Conservation (phyloP, 2,329 filamentous ascomycete species). For the Epicoccum nigrum region DNA sequence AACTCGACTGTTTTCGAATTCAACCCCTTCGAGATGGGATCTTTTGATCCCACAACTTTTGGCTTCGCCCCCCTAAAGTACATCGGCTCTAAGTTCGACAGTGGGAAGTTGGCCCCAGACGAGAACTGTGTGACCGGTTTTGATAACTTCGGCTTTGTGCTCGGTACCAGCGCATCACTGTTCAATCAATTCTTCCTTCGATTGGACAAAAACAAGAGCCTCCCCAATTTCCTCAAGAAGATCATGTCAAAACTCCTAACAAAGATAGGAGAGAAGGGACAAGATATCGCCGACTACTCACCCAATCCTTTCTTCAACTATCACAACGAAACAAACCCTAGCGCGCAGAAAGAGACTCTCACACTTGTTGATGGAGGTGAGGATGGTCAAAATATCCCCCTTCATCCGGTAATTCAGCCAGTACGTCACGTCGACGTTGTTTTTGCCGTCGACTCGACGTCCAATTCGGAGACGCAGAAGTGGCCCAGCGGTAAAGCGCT, state of each 20-base stretch:
- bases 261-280: neutral
- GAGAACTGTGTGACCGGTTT: neutral
- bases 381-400: neutral
- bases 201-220: neutral
- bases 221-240: neutral
- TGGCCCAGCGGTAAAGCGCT: neutral
- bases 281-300: neutral
- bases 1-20: neutral
- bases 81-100: neutral
- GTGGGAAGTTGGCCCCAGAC: neutral
- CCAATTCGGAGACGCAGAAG: neutral
- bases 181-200: neutral
- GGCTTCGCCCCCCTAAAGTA: slow-evolving; percentile 1
- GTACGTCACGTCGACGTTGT: neutral
- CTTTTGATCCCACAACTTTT: neutral
- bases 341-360: neutral
- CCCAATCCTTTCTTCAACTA: neutral
- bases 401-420: neutral
- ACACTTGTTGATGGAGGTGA: neutral
- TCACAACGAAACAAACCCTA: neutral
- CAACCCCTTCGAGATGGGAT: slow-evolving; percentile 1
- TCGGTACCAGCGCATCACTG: neutral
- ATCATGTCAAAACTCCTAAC: neutral
- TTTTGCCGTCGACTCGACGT: neutral
- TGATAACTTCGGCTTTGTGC: neutral